These are phyloP conservation scores for Udeniomyces megalosporus DNA, from an alignment of 768 basidiomycete genomes.

Conservation along the genomic window DNA sequence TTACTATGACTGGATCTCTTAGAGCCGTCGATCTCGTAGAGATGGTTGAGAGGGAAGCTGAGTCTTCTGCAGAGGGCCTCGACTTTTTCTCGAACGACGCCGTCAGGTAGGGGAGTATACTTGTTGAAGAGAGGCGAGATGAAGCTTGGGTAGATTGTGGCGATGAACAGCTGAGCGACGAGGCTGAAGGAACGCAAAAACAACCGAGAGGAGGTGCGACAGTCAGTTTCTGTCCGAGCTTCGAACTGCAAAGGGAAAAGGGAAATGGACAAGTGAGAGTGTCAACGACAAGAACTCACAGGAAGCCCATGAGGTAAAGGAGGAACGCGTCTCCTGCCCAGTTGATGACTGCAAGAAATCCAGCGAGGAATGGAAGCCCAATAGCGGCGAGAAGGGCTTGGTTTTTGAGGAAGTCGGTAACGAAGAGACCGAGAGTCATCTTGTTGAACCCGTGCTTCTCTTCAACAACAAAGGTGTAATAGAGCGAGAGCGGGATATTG, in stretches of 20 bases:
- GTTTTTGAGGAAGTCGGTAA: slow-evolving; percentile 63
- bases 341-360: slow-evolving; percentile 73
- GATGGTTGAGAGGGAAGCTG: slow-evolving; percentile 79
- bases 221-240: slow-evolving; percentile 4
- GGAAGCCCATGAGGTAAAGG: slow-evolving; percentile 80
- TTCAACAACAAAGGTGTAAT: slow-evolving; percentile 85
- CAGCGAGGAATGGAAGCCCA: slow-evolving; percentile 70
- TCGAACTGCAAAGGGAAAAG: too few species aligned
- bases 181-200: slow-evolving; percentile 37
- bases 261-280: not conserved
- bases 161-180: slow-evolving; percentile 66
- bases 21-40: slow-evolving; percentile 94
- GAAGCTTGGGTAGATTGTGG: slow-evolving; percentile 33
- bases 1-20: slow-evolving; percentile 91
- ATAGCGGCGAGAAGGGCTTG: slow-evolving; percentile 55
- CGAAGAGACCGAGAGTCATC: slow-evolving; percentile 57
- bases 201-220: not conserved
- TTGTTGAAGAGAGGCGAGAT: slow-evolving; percentile 98
- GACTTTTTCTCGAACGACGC: slow-evolving; percentile 60
- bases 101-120: slow-evolving; percentile 63
- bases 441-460: slow-evolving; percentile 97
- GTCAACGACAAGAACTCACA: slow-evolving; percentile 39
- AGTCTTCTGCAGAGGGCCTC: slow-evolving; percentile 62
- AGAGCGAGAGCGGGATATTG: slow-evolving; percentile 56
- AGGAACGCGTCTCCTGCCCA: slow-evolving; percentile 91